phyloP scores from a whole-genome alignment of 2,329 filamentous ascomycete genomes.

The Venturia oleaginea region DNA sequence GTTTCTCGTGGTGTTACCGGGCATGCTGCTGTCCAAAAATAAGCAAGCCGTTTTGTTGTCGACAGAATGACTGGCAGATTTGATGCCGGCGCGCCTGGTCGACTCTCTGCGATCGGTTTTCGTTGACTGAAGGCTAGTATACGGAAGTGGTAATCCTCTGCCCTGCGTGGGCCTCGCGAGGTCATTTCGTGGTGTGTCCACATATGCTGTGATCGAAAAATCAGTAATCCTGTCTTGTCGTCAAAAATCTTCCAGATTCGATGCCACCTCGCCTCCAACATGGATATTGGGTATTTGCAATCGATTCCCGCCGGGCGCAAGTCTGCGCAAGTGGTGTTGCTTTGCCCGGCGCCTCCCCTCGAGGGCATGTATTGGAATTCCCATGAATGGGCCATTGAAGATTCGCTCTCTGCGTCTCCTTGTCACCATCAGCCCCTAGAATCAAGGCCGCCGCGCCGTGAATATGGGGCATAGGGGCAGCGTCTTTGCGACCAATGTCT shows the following conservation, averaged over 20 bases:
- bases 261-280: not conserved
- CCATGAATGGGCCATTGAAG: not conserved
- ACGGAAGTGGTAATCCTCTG: not conserved
- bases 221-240: not conserved
- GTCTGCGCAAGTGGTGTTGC: not conserved
- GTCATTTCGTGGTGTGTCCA: not conserved
- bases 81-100: not conserved
- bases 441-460: not conserved
- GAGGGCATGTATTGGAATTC: not conserved
- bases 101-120: not conserved
- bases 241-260: not conserved
- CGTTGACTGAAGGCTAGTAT: not conserved
- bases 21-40: too few species aligned
- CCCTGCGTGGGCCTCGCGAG: not conserved
- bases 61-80: not conserved
- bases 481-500: not conserved
- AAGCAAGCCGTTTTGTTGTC: not conserved
- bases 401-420: not conserved
- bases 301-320: not conserved
- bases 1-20: too few species aligned
- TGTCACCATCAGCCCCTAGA: not conserved
- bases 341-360: not conserved
- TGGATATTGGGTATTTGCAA: too few species aligned
- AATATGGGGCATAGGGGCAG: not conserved
- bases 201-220: not conserved